Conservation (phyloP, 768 basidiomycete genomes). For the Lepiota subincarnata region DNA sequence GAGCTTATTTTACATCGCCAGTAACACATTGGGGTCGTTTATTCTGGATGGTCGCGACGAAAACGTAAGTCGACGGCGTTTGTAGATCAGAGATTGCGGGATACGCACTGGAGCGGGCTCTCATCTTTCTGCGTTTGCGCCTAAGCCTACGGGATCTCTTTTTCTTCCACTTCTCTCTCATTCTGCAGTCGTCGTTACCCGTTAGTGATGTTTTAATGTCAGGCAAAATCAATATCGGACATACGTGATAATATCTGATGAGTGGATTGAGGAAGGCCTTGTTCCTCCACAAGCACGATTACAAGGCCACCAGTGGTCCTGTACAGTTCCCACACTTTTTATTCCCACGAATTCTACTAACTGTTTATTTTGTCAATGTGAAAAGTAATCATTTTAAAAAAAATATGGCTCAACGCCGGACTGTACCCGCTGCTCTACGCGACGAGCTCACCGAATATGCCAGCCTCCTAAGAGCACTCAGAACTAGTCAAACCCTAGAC, state of each 20-base stretch:
- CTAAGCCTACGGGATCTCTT: conserved; percentile 90
- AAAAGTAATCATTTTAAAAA: conserved; percentile 3
- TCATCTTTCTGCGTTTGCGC: conserved; percentile 95
- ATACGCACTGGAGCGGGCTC: conserved; percentile 86
- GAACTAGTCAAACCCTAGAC: conserved; percentile 8
- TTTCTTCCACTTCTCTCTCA: conserved; percentile 99
- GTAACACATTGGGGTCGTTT: conserved; percentile 21
- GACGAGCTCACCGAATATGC: conserved; percentile 15
- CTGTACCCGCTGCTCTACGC: conserved; percentile 5
- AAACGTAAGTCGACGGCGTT: background rate
- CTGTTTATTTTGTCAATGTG: background rate
- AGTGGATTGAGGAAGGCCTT: conserved; percentile 20
- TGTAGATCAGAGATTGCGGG: background rate
- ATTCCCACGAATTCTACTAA: conserved; percentile 22
- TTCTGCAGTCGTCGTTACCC: conserved; percentile 33
- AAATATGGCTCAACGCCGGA: conserved; percentile 1
- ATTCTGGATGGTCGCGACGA: conserved; percentile 26
- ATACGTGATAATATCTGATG: conserved; percentile 30
- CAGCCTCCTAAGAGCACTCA: conserved; percentile 14
- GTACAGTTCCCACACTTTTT: conserved; percentile 41
- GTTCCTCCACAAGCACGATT: background rate
- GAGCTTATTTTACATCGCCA: conserved; percentile 6
- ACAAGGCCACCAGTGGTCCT: conserved; percentile 22
- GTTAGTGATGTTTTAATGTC: background rate
- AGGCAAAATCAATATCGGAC: conserved; percentile 9